A percentile compares a stretch with the other conserved stretches of the same genome.
phyloP scores from a whole-genome alignment of 306 rosid genomes.

The Cajanus cajan region DNA sequence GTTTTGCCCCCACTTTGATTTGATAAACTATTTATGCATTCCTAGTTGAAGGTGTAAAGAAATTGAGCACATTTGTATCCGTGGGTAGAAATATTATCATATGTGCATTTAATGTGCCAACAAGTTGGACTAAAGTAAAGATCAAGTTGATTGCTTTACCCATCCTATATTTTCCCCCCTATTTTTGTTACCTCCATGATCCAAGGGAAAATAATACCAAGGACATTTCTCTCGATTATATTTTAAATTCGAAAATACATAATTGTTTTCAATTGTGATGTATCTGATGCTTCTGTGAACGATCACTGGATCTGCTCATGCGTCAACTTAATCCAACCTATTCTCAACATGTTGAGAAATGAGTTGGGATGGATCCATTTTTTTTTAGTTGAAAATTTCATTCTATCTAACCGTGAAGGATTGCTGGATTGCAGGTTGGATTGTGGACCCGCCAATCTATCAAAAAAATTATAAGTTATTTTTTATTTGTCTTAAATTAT shows the following conservation, averaged over 20 bases:
- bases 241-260: neutral
- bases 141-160: neutral
- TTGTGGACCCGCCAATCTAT: too few relatives aligned
- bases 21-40: conserved; percentile 8
- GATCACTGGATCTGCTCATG: too few relatives aligned
- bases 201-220: neutral
- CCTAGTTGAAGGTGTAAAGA: conserved; percentile 20
- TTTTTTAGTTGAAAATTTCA: too few relatives aligned
- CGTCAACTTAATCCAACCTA: too few relatives aligned
- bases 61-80: neutral
- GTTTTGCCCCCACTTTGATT: conserved; percentile 11
- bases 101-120: neutral
- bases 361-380: too few relatives aligned
- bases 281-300: neutral
- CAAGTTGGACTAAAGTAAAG: neutral
- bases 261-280: neutral
- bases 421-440: too few relatives aligned
- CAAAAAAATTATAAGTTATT: too few relatives aligned
- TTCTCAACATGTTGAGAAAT: too few relatives aligned
- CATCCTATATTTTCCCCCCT: neutral
- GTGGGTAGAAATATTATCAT: neutral
- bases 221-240: neutral
- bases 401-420: too few relatives aligned
- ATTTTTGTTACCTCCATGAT: neutral
- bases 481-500: too few relatives aligned